Evolutionary conservation across 1,284 basidiomycete genomes (phyloP).

Genomic region (Leccinum cinnamomeum): DNA sequence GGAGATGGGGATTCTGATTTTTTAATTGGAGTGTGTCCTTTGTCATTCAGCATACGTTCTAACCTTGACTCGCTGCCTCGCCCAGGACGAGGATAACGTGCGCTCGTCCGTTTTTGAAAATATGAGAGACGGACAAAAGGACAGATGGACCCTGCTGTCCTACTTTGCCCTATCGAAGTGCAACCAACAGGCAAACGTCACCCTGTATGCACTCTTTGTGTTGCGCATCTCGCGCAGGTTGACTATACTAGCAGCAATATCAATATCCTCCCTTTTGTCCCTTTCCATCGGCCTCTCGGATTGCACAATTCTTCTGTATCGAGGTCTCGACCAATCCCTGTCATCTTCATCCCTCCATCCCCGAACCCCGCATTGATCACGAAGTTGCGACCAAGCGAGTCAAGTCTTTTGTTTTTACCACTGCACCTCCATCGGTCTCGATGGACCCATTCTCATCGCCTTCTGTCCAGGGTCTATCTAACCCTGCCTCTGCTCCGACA

Average conservation of each 20-base stretch:
- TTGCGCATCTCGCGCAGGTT: not conserved
- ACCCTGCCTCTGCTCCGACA: constrained; percentile 3
- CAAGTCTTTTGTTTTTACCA: constrained; percentile 87
- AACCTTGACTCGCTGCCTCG: constrained; percentile 8
- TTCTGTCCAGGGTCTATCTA: constrained; percentile 1
- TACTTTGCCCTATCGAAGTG: constrained; percentile 78
- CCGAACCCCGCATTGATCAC: constrained; percentile 78
- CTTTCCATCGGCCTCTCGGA: constrained; percentile 76
- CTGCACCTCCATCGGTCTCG: constrained; percentile 43
- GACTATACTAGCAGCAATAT: constrained; percentile 48
- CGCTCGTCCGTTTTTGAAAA: constrained; percentile 78
- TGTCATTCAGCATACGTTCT: constrained; percentile 2
- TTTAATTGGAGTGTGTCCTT: constrained; percentile 70
- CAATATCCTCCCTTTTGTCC: constrained; percentile 81
- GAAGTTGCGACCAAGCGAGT: constrained; percentile 84
- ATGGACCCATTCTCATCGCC: constrained; percentile 25
- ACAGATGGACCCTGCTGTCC: constrained; percentile 54
- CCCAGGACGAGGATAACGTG: constrained; percentile 75
- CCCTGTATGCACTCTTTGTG: constrained; percentile 54
- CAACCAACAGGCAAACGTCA: constrained; percentile 78
- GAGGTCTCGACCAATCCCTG: constrained; percentile 87
- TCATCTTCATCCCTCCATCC: constrained; percentile 67
- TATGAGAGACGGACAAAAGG: constrained; percentile 74
- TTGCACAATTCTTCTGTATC: constrained; percentile 86
- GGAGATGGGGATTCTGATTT: constrained; percentile 61